Conservation (phyloP, 352 stramenopile genomes). For the Phytopythium ostracodes region DNA sequence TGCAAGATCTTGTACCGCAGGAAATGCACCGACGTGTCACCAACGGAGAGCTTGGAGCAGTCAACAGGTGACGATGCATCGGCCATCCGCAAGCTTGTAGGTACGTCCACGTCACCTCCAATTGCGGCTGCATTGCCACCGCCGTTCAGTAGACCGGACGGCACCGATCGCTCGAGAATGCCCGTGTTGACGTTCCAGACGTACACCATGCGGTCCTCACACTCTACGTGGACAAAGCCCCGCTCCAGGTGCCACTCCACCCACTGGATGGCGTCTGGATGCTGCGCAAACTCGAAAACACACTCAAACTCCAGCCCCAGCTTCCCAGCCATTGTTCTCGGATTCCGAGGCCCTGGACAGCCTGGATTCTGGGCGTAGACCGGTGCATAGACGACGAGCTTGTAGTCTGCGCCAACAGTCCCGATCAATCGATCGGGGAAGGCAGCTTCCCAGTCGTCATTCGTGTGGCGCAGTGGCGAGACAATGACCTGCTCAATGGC, state of each 20-base stretch:
- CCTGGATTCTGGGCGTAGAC: constrained; percentile 43
- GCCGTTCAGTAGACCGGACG: constrained; percentile 44
- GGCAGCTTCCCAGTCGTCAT: constrained; percentile 10
- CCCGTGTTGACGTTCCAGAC: constrained; percentile 80
- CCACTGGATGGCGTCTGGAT: constrained; percentile 42
- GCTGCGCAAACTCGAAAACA: constrained; percentile 54
- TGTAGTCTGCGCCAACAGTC: constrained; percentile 54
- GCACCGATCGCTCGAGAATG: constrained; percentile 62
- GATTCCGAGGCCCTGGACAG: constrained; percentile 7
- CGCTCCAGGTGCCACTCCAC: constrained; percentile 65
- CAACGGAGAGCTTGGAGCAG: constrained; percentile 49
- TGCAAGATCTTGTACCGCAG: constrained; percentile 63
- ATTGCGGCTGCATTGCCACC: constrained; percentile 30
- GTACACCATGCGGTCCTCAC: constrained; percentile 69
- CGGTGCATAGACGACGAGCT: constrained; percentile 56
- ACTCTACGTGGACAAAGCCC: constrained; percentile 60
- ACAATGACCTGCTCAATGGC: constrained; percentile 62
- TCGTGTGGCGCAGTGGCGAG: constrained; percentile 31
- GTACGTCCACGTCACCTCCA: background rate
- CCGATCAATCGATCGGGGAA: constrained; percentile 61
- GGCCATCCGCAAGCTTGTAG: background rate
- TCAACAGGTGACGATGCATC: constrained; percentile 22
- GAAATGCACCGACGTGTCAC: constrained; percentile 49
- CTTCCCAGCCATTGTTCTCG: constrained; percentile 2
- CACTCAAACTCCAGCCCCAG: constrained; percentile 53